A percentile compares a stretch with the other conserved stretches of the same genome.
phyloP scores from a whole-genome alignment of 805 yeast genomes.

The Wickerhamiella alocasiicola region DNA sequence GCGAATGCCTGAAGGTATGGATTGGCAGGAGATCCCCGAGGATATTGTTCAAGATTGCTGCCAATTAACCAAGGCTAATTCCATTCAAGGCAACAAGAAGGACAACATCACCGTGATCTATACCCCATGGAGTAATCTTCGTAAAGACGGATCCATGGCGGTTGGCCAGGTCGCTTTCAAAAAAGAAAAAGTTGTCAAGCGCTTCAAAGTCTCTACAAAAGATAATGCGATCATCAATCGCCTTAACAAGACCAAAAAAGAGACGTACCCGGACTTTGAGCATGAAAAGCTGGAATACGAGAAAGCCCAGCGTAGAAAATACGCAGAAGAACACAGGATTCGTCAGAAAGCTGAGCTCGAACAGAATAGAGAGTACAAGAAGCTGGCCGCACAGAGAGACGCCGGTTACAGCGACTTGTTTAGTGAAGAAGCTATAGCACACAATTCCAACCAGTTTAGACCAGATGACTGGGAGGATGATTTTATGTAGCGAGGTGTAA shows the following conservation, averaged over 20 bases:
- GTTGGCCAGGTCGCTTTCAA: slow-evolving; percentile 69
- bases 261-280: slow-evolving; percentile 38
- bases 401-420: slow-evolving; percentile 39
- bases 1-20: slow-evolving; percentile 39
- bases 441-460: slow-evolving; percentile 36
- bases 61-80: slow-evolving; percentile 65
- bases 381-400: slow-evolving; percentile 28
- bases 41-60: slow-evolving; percentile 45
- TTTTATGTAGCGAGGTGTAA: slow-evolving; percentile 39
- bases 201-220: slow-evolving; percentile 41
- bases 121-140: slow-evolving; percentile 62
- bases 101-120: slow-evolving; percentile 53
- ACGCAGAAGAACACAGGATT: slow-evolving; percentile 28
- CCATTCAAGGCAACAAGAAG: slow-evolving; percentile 62
- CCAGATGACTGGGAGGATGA: slow-evolving; percentile 47
- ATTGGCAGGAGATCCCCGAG: slow-evolving; percentile 39
- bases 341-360: slow-evolving; percentile 32
- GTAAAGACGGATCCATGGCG: slow-evolving; percentile 59
- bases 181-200: slow-evolving; percentile 41
- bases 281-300: slow-evolving; percentile 32
- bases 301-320: slow-evolving; percentile 25
- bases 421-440: slow-evolving; percentile 34
- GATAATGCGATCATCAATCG: slow-evolving; percentile 50
- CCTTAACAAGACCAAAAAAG: slow-evolving; percentile 51
- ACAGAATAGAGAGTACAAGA: slow-evolving; percentile 22